A percentile compares a stretch with the other conserved stretches of the same genome.
phyloP scores from a whole-genome alignment of 2,329 filamentous ascomycete genomes.

The Gaeumannomyces sp. region DNA sequence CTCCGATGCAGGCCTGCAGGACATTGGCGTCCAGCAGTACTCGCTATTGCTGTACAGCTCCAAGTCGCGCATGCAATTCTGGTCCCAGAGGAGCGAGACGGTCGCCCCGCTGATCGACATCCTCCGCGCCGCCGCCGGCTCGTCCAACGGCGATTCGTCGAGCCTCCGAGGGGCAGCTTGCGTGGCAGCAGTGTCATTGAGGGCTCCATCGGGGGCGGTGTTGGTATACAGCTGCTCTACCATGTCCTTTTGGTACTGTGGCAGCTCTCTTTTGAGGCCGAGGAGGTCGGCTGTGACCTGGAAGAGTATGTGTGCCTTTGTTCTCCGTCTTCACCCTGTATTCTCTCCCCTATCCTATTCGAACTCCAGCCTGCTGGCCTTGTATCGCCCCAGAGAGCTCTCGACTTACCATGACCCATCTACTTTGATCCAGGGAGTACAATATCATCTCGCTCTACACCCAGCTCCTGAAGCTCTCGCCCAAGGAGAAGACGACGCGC shows the following conservation, averaged over 20 bases:
- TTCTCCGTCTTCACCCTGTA: not conserved
- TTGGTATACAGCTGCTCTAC: conserved; percentile 83
- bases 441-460: conserved; percentile 88
- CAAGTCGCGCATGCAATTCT: conserved; percentile 75
- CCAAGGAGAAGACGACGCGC: conserved; percentile 96
- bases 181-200: conserved; percentile 53
- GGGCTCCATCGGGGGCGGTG: conserved; percentile 65
- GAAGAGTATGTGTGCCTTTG: conserved; percentile 61
- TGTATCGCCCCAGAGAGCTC: not conserved
- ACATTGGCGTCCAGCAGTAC: conserved; percentile 90
- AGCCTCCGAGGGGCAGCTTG: conserved; percentile 49
- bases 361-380: too few relatives aligned
- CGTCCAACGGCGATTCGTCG: conserved; percentile 53
- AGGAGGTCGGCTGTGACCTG: conserved; percentile 64
- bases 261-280: conserved; percentile 94
- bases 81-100: conserved; percentile 84
- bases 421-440: conserved; percentile 60
- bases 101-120: conserved; percentile 77
- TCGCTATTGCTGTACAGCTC: conserved; percentile 74
- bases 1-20: conserved; percentile 83
- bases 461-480: conserved; percentile 84
- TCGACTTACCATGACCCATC: not conserved
- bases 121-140: conserved; percentile 69
- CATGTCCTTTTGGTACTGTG: conserved; percentile 89
- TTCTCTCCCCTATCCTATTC: not conserved